phyloP scores from a whole-genome alignment of 345 rosid species.

The Citrus australasica region DNA sequence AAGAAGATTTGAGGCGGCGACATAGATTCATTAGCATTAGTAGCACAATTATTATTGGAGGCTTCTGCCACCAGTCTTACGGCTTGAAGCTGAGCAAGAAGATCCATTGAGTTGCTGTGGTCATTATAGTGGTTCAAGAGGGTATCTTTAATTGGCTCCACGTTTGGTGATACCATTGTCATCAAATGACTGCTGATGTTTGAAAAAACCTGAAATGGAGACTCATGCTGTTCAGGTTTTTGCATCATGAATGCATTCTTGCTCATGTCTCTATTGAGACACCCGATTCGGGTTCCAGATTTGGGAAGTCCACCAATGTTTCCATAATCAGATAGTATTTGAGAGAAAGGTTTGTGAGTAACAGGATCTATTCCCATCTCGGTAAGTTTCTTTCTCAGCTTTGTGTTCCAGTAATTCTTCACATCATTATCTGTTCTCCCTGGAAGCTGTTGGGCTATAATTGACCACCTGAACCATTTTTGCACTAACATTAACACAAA shows the following conservation, averaged over 20 bases:
- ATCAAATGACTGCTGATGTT: constrained; percentile 17
- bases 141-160: constrained; percentile 24
- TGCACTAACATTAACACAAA: constrained; percentile 3
- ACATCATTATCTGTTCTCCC: constrained; percentile 96
- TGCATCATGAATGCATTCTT: constrained; percentile 20
- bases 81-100: constrained; percentile 75
- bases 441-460: constrained; percentile 88
- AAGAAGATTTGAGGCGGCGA: constrained; percentile 9
- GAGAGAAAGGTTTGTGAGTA: constrained; percentile 90
- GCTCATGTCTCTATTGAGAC: constrained; percentile 41
- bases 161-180: constrained; percentile 13
- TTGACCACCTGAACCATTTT: constrained; percentile 63
- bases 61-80: constrained; percentile 64
- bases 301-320: constrained; percentile 59
- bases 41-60: constrained; percentile 22
- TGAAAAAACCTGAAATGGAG: constrained; percentile 11
- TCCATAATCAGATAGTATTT: constrained; percentile 81
- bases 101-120: constrained; percentile 39
- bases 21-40: constrained; percentile 10
- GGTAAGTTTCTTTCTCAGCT: constrained; percentile 78
- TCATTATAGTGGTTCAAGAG: constrained; percentile 6
- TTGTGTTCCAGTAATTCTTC: constrained; percentile 91
- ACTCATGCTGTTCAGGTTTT: constrained; percentile 21
- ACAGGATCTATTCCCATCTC: constrained; percentile 95
- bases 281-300: constrained; percentile 40